Percentiles rank a stretch among this genome's conserved stretches.
phyloP scores from a whole-genome alignment of 192 early-diverging fungal genomes.

The Podila clonocystis region DNA sequence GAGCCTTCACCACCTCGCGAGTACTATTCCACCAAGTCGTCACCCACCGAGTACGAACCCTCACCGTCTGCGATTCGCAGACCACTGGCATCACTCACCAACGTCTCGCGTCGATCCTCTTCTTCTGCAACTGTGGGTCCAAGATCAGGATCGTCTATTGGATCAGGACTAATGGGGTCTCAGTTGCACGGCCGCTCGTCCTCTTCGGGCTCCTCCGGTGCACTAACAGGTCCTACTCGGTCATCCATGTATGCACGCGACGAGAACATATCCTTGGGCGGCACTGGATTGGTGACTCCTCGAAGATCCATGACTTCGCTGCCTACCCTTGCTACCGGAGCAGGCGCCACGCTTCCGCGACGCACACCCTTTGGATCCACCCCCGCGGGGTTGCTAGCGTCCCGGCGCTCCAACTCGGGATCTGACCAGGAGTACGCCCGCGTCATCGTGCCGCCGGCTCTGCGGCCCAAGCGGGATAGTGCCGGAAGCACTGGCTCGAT shows the following conservation, averaged over 20 bases:
- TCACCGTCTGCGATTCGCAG: neutral
- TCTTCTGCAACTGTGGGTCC: neutral
- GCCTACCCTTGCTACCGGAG: neutral
- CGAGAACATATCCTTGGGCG: neutral
- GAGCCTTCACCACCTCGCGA: neutral
- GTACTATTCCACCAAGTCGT: neutral
- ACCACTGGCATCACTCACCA: neutral
- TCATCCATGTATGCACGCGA: neutral
- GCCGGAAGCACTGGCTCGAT: neutral
- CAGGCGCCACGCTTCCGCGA: neutral
- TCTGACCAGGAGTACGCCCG: constrained; percentile 6
- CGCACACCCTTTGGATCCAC: too few relatives aligned
- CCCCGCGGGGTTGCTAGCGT: neutral
- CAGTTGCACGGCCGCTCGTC: neutral
- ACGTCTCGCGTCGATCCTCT: neutral
- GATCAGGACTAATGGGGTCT: neutral
- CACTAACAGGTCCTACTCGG: neutral
- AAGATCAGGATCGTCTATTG: neutral
- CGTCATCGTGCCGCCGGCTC: constrained; percentile 2
- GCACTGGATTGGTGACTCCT: neutral
- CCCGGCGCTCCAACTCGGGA: neutral
- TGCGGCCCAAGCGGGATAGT: constrained; percentile 6
- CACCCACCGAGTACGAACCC: neutral
- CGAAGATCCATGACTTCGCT: neutral
- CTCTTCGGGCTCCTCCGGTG: neutral